Conservation (phyloP, 495 filamentous ascomycete genomes). For the Talaromyces liani region DNA sequence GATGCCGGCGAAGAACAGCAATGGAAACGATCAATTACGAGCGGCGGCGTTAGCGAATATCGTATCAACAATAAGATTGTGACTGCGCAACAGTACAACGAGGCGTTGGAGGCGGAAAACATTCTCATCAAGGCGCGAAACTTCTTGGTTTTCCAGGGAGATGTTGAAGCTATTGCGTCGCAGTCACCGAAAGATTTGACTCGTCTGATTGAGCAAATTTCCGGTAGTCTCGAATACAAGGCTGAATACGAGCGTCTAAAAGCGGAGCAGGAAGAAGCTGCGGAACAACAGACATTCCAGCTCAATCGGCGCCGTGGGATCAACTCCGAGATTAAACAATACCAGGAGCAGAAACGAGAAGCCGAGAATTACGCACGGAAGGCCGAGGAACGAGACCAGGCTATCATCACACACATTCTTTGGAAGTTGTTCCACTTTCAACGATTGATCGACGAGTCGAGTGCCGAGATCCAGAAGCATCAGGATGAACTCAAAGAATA, state of each 20-base stretch:
- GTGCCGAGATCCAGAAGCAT: conserved; percentile 82
- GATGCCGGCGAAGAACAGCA: conserved; percentile 91
- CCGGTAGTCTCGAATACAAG: conserved; percentile 91
- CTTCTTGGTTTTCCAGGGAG: conserved; percentile 96
- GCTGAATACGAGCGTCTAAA: conserved; percentile 88
- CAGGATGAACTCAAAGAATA: conserved; percentile 96
- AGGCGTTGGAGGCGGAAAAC: conserved; percentile 85
- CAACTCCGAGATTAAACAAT: conserved; percentile 97
- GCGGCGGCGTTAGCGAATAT: conserved; percentile 83
- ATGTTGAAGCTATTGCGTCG: conserved; percentile 95
- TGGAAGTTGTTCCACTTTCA: conserved; percentile 99
- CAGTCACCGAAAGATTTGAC: conserved; percentile 94
- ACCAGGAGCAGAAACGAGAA: conserved; percentile 93
- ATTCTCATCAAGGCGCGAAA: conserved; percentile 97
- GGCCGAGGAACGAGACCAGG: conserved; percentile 81
- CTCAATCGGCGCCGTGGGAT: conserved; percentile 84
- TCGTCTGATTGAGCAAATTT: conserved; percentile 93
- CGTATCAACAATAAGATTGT: conserved; percentile 90
- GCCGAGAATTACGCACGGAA: conserved; percentile 87
- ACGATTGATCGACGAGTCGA: conserved; percentile 83
- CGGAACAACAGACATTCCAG: conserved; percentile 80
- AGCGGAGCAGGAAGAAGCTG: conserved; percentile 73
- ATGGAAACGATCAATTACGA: conserved; percentile 94
- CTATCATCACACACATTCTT: conserved; percentile 86
- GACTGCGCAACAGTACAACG: conserved; percentile 86